A percentile compares a stretch with the other conserved stretches of the same genome.
phyloP scores from a whole-genome alignment of 169 alveolate species.

The Eimeria tenella region DNA sequence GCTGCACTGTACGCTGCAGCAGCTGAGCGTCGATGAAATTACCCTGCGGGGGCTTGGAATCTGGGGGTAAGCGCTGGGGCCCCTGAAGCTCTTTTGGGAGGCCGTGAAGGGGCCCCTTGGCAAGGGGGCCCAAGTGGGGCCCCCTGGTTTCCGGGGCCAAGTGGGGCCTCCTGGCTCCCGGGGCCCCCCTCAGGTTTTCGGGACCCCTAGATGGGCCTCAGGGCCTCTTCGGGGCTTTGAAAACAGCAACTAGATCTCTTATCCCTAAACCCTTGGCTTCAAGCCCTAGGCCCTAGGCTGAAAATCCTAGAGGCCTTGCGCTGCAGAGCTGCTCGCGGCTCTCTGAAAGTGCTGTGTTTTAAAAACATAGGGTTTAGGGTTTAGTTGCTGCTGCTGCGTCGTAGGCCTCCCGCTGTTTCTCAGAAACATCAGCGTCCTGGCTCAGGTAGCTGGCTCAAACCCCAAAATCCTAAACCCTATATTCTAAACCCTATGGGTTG shows the following conservation, averaged over 20 bases:
- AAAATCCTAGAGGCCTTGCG: neutral
- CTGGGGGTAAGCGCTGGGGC: slow-evolving; percentile 21
- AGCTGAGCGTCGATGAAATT: slow-evolving; percentile 2
- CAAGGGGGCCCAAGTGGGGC: no score
- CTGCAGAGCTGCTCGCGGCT: neutral
- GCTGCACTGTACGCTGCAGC: neutral
- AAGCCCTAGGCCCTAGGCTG: neutral
- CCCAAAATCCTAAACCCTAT: slow-evolving; percentile 42
- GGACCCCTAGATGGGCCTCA: neutral
- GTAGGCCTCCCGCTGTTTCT: slow-evolving; percentile 3
- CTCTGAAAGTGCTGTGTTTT: neutral
- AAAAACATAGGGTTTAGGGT: slow-evolving; percentile 5
- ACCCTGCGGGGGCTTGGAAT: slow-evolving; percentile 38
- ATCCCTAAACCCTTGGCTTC: neutral
- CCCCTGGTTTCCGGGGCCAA: neutral
- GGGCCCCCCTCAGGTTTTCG: neutral
- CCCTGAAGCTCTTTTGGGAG: neutral
- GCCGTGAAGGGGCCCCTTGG: neutral
- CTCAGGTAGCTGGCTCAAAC: neutral
- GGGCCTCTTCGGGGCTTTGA: neutral
- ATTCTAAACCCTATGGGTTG: neutral
- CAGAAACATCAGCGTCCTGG: neutral
- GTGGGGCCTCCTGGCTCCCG: neutral
- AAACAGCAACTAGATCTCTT: neutral
- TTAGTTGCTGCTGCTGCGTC: neutral